Percentiles rank a stretch among this genome's conserved stretches.
Conservation (phyloP, 441 rosid species). For the Breynia disticha region DNA sequence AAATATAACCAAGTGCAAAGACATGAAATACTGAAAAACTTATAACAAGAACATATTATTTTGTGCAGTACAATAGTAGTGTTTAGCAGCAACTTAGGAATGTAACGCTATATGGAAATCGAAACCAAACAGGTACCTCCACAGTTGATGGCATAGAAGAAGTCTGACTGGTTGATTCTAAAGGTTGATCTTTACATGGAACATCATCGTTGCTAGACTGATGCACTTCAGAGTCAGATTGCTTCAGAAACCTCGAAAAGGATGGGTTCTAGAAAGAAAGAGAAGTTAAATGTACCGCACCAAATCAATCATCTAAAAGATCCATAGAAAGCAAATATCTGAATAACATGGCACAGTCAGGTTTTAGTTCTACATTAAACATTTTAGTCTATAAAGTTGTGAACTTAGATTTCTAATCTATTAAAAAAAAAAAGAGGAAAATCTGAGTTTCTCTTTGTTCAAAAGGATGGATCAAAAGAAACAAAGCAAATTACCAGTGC, state of each 20-base stretch:
- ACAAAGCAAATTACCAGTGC: constrained; percentile 17
- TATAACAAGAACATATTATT: no score
- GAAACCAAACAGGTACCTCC: constrained; percentile 31
- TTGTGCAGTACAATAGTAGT: no score
- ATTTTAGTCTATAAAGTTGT: no score
- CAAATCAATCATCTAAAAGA: neutral
- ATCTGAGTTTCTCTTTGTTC: neutral
- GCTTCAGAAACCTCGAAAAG: constrained; percentile 15
- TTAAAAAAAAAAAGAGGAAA: neutral
- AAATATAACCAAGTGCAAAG: no score
- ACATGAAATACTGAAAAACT: no score
- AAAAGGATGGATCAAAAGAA: neutral
- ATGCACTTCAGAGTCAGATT: constrained; percentile 15
- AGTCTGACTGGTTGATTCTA: constrained; percentile 31
- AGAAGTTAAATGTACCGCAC: neutral
- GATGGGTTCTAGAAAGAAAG: constrained; percentile 18
- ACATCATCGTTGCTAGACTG: constrained; percentile 22
- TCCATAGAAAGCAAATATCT: neutral
- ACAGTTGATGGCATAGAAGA: constrained; percentile 25
- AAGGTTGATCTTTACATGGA: constrained; percentile 22
- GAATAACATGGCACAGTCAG: neutral
- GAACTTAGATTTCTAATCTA: no score
- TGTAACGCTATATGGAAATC: no score
- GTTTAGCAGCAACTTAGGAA: no score
- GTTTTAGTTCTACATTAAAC: neutral